Base-by-base conservation (phyloP, 2,329 filamentous ascomycete species). In the Claviceps arundinis region DNA sequence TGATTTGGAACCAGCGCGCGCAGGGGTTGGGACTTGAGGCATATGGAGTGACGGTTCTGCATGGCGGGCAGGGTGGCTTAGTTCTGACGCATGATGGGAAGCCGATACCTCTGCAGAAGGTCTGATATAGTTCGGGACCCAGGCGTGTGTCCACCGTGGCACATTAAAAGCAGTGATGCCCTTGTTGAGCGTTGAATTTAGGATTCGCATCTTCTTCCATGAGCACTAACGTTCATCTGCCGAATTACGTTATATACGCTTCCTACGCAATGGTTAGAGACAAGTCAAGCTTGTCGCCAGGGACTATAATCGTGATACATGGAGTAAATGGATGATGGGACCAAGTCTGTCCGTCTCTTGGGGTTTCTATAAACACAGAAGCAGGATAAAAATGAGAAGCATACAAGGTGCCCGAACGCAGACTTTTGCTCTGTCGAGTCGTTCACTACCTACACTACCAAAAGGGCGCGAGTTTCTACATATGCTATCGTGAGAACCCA, bases 1-100 rank as follows among this genome's bases (percentile, higher is more conserved):
- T 89, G 65, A 58, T 89, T 4, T 90, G 85, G 86, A 91, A 90
- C 63, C 66, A 68, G 38, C 73, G 68, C 45, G 85, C 84, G 2
- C 77, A 78, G 51, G 72, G 81, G 51, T 71, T 74, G 49, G 84
- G 84, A 1, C 63, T 90, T 43, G 75, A 80, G 47, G 83, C 81
- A 0, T 55, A 82, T 24, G 74, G 73, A 1, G 76, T 82, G 16
- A 69, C 67, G 2, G 65, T 73, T 51, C 72, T 67, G 56, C 71
- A 77, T 59, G 60, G 55, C 5, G 58, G 53, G n/a, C 58, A 55
- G 1, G 59, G 62, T 3, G 59, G 59, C 45, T 59, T 82, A 37
- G 66, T 77, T 16, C 62, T 84, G 58, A 75, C 73, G 5, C 76
- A 70, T 66, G 71, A 74, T 50, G 79, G 77, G 1, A 68, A 65